A percentile compares a stretch with the other conserved stretches of the same genome.
These are phyloP conservation scores for Aphanomyces euteiches DNA, from an alignment of 352 stramenopile genomes.

Conservation along the genomic window DNA sequence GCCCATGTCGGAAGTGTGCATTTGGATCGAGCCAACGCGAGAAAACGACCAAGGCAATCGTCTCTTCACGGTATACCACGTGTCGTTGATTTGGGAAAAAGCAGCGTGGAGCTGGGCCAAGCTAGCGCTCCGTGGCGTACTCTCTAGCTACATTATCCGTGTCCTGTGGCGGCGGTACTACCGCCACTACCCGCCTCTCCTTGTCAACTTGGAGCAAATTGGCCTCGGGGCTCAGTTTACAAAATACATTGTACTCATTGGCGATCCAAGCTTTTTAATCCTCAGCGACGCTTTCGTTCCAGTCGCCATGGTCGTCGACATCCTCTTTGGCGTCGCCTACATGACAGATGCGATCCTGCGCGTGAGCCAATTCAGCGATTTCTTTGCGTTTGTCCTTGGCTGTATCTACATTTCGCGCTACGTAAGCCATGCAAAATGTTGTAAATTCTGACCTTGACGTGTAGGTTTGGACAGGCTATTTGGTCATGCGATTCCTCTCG, in stretches of 20 bases:
- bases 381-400: background rate
- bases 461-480: background rate
- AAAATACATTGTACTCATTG: background rate
- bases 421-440: background rate
- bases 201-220: background rate
- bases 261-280: background rate
- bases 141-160: background rate
- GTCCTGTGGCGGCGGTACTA: background rate
- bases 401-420: conserved; percentile 1
- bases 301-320: background rate
- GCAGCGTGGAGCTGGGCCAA: background rate
- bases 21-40: background rate
- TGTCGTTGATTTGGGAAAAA: background rate
- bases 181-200: background rate
- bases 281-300: background rate
- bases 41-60: background rate
- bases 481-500: background rate
- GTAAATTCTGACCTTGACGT: background rate
- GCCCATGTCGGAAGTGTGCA: background rate
- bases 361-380: background rate
- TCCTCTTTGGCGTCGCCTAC: background rate
- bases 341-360: background rate
- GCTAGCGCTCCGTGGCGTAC: background rate
- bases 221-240: background rate
- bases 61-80: background rate